phyloP scores from a whole-genome alignment of 75 land plant genomes.

The Larix kaempferi region DNA sequence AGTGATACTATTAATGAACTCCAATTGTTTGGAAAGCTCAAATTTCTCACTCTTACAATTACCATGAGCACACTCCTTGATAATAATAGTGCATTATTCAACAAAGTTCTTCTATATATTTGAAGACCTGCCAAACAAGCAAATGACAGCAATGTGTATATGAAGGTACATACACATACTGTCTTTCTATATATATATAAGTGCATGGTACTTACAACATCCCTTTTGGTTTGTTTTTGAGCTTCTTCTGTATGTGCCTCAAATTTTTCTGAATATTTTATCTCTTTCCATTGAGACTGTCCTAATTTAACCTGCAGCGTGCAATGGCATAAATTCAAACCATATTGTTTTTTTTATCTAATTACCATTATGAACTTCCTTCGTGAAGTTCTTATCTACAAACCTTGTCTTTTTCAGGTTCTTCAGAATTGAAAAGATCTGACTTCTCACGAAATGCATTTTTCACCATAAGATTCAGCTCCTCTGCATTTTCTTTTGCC shows the following conservation, averaged over 20 bases:
- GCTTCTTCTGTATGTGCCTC: constrained; percentile 26
- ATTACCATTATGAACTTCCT: not conserved
- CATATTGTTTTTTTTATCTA: not conserved
- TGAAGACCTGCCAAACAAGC: constrained; percentile 17
- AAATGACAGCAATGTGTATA: no score
- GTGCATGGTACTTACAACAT: constrained; percentile 23
- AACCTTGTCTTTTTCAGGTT: constrained; percentile 28
- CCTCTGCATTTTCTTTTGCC: constrained; percentile 18
- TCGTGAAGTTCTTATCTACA: not conserved
- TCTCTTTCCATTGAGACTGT: constrained; percentile 39
- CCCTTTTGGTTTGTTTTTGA: constrained; percentile 19
- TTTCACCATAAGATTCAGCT: constrained; percentile 30
- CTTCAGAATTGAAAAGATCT: constrained; percentile 24
- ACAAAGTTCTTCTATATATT: constrained; percentile 34
- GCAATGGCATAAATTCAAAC: not conserved
- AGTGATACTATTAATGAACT: no score
- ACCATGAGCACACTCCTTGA: constrained; percentile 40
- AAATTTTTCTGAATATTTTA: constrained; percentile 45
- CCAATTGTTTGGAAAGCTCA: no score
- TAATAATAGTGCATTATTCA: constrained; percentile 41
- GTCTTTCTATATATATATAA: no score
- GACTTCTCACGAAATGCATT: constrained; percentile 28
- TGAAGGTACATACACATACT: no score
- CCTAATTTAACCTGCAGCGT: constrained; percentile 34
- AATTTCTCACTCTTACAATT: constrained; percentile 17